Percentiles rank a stretch among this genome's conserved stretches.
Evolutionary conservation across 495 filamentous ascomycete genomes (phyloP).

Genomic region (Penicillium odoratum): DNA sequence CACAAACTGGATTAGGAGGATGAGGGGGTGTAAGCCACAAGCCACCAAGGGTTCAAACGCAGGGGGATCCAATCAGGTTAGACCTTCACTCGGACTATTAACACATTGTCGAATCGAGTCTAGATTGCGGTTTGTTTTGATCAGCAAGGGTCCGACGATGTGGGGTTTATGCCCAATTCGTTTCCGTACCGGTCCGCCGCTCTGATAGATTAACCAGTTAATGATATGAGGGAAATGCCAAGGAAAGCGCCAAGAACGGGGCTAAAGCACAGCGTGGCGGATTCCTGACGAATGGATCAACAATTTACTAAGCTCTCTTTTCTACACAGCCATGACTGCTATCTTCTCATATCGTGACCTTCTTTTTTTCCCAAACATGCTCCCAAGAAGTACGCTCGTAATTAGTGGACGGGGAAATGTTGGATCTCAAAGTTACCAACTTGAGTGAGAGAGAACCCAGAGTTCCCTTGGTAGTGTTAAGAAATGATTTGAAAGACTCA

Average conservation of each 20-base stretch:
- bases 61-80: not conserved
- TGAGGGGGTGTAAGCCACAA: not conserved
- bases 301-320: no score
- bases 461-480: not conserved
- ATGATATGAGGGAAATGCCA: not conserved
- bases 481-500: constrained; percentile 1
- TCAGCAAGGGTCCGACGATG: constrained; percentile 16
- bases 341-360: no score
- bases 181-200: not conserved
- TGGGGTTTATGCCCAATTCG: not conserved
- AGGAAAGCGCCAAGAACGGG: not conserved
- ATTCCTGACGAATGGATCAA: no score
- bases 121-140: not conserved
- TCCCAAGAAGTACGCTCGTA: not conserved
- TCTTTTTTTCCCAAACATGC: not conserved
- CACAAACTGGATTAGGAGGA: not conserved
- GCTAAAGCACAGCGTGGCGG: no score
- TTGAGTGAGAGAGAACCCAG: not conserved
- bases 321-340: no score
- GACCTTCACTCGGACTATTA: not conserved
- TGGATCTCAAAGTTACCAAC: not conserved
- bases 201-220: not conserved
- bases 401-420: not conserved
- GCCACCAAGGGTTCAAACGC: not conserved
- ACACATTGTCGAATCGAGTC: not conserved